Conservation (phyloP, 345 rosid genomes). For the Euclidium syriacum region DNA sequence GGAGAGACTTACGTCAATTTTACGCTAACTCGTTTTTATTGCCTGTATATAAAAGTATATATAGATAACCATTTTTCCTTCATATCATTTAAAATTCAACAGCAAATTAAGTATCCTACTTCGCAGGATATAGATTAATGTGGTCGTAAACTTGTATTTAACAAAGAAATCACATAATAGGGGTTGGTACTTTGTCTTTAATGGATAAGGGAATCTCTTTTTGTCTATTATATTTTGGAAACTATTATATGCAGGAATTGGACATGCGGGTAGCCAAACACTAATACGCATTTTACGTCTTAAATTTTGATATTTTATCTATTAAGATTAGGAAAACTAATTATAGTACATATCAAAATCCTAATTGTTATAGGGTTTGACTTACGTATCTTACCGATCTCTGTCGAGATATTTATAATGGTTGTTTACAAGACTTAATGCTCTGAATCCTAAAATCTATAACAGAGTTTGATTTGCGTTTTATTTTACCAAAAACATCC, state of each 20-base stretch:
- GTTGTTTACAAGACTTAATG: no score
- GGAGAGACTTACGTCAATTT: background rate
- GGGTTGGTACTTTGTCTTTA: slow-evolving; percentile 17
- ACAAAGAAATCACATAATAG: background rate
- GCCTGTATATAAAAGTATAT: background rate
- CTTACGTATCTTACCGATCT: background rate
- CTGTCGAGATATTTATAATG: slow-evolving; percentile 1
- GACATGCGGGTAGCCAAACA: slow-evolving; percentile 18
- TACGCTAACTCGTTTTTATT: background rate
- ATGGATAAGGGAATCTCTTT: slow-evolving; percentile 15
- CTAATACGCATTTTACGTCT: slow-evolving; percentile 10
- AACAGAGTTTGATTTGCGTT: no score
- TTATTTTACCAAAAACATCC: no score
- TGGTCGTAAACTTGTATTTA: slow-evolving; percentile 2
- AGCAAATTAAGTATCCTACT: background rate
- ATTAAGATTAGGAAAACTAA: slow-evolving; percentile 7
- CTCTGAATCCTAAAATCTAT: no score
- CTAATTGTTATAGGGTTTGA: slow-evolving; percentile 12
- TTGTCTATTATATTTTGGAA: slow-evolving; percentile 9
- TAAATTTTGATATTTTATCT: background rate
- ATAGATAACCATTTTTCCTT: background rate
- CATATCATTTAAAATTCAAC: background rate
- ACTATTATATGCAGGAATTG: background rate
- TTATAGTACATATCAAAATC: slow-evolving; percentile 15
- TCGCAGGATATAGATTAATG: background rate